phyloP scores from a whole-genome alignment of 768 basidiomycete genomes.

The Auricularia auricula-judae region DNA sequence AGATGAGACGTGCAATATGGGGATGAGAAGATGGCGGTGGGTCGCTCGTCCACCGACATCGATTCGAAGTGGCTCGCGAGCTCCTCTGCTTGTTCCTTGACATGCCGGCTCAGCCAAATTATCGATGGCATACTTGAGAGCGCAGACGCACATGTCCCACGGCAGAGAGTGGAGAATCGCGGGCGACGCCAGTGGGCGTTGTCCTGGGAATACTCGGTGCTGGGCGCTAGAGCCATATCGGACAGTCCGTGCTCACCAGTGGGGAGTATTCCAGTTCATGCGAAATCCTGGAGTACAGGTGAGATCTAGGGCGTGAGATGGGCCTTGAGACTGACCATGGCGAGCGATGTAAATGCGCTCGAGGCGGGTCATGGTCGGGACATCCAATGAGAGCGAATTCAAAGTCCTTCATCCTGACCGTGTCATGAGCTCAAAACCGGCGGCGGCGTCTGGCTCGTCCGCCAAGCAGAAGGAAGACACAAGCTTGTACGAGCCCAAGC shows the following conservation, averaged over 20 bases:
- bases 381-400: neutral
- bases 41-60: slow-evolving; percentile 53
- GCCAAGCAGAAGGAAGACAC: neutral
- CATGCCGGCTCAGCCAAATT: neutral
- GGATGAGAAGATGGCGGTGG: slow-evolving; percentile 74
- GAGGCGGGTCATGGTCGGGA: neutral
- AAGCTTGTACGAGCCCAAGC: slow-evolving; percentile 7
- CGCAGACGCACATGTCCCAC: neutral
- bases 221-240: neutral
- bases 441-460: neutral
- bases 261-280: neutral
- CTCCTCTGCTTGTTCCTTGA: slow-evolving; percentile 61
- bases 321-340: neutral
- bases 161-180: neutral
- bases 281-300: neutral
- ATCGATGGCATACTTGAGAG: neutral
- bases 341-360: neutral
- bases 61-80: slow-evolving; percentile 52
- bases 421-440: neutral
- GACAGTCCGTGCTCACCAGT: neutral
- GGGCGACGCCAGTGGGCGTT: neutral
- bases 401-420: neutral
- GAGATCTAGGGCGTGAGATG: neutral
- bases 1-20: slow-evolving; percentile 54
- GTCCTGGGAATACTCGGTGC: neutral